Evolutionary conservation across 495 filamentous ascomycete species (phyloP).

Genomic region (Thermothielavioides terrestris): DNA sequence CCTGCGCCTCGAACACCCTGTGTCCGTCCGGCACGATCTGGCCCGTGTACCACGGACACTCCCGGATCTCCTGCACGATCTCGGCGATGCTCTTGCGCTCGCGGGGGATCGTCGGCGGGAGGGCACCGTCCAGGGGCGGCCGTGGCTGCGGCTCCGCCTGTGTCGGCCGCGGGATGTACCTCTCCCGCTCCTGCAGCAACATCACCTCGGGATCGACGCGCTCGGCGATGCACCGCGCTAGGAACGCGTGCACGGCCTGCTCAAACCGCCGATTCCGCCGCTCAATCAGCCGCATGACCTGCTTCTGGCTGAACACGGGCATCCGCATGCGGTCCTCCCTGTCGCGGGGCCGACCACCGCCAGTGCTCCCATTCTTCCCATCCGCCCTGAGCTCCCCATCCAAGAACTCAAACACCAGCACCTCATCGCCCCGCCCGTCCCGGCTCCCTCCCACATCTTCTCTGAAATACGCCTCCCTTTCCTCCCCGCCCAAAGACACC

Average conservation of each 20-base stretch:
- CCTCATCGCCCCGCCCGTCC: constrained; percentile 45
- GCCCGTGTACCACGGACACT: constrained; percentile 74
- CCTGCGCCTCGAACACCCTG: constrained; percentile 82
- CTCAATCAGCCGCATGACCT: constrained; percentile 84
- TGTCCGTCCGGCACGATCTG: constrained; percentile 95
- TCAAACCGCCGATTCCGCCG: constrained; percentile 82
- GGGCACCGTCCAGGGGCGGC: constrained; percentile 22
- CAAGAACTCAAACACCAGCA: constrained; percentile 83
- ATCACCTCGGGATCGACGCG: constrained; percentile 57
- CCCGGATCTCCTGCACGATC: constrained; percentile 77
- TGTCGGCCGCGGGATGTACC: constrained; percentile 38
- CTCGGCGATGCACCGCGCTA: constrained; percentile 62
- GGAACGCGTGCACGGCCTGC: constrained; percentile 65
- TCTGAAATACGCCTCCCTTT: constrained; percentile 26
- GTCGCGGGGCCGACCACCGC: constrained; percentile 55
- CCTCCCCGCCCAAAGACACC: constrained; percentile 24
- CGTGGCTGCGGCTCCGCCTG: constrained; percentile 7
- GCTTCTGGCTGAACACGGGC: constrained; percentile 87
- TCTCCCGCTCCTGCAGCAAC: constrained; percentile 47
- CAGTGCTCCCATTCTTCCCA: constrained; percentile 54
- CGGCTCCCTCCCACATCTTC: constrained; percentile 24
- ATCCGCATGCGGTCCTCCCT: constrained; percentile 81
- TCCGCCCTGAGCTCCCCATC: constrained; percentile 86
- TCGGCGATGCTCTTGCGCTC: constrained; percentile 76
- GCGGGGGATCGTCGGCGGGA: constrained; percentile 66